These are phyloP conservation scores for Cutaneotrichosporon dermatis DNA, from an alignment of 1,284 basidiomycete genomes.

Conservation along the genomic window DNA sequence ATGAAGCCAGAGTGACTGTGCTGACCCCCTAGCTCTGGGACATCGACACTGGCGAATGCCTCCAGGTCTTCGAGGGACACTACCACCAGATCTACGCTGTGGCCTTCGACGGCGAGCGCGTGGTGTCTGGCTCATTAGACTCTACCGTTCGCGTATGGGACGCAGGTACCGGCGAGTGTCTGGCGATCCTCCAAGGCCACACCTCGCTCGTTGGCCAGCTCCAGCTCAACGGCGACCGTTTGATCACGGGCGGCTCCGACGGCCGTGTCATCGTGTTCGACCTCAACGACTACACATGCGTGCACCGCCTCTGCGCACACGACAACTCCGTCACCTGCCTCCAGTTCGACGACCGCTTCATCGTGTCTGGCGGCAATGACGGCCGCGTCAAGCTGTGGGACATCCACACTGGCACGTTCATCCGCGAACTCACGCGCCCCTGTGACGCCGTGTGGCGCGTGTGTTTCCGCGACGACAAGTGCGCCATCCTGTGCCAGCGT, in stretches of 20 bases:
- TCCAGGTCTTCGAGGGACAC: conserved; percentile 83
- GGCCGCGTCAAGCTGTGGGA: conserved; percentile 86
- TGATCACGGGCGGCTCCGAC: conserved; percentile 89
- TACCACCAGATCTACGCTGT: conserved; percentile 89
- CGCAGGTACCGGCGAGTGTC: conserved; percentile 68
- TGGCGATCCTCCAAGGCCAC: conserved; percentile 86
- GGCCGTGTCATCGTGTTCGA: conserved; percentile 89
- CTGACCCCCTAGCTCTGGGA: conserved; percentile 64
- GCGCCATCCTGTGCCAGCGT: conserved; percentile 76
- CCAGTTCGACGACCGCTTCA: conserved; percentile 77
- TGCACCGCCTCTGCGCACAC: conserved; percentile 60
- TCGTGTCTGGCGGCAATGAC: conserved; percentile 70
- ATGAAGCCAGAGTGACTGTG: not conserved
- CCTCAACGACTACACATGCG: conserved; percentile 56
- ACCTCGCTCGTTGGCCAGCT: conserved; percentile 91
- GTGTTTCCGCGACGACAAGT: conserved; percentile 69
- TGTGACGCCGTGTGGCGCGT: conserved; percentile 88
- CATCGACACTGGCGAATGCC: conserved; percentile 75
- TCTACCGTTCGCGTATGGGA: conserved; percentile 89
- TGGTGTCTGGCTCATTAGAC: conserved; percentile 85
- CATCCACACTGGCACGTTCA: conserved; percentile 61
- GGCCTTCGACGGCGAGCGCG: conserved; percentile 79
- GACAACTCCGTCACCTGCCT: conserved; percentile 86
- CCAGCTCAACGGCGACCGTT: conserved; percentile 68
- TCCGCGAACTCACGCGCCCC: conserved; percentile 69